phyloP scores from a whole-genome alignment of 2,329 filamentous ascomycete species.

The Dothideomycetes sp. region DNA sequence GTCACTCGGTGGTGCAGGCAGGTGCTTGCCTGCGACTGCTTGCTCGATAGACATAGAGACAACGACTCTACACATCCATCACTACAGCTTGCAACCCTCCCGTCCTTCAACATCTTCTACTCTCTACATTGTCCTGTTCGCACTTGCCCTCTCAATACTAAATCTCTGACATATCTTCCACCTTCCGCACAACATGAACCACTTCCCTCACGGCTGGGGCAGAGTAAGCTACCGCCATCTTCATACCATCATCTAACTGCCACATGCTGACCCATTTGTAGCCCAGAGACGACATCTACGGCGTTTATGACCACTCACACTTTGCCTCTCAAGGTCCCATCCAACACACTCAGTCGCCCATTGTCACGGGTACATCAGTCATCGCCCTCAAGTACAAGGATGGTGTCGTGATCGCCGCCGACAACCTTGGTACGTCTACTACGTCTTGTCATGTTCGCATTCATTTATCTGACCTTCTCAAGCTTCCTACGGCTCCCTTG shows the following conservation, averaged over 20 bases:
- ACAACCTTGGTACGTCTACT: constrained; percentile 72
- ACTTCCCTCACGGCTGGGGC: constrained; percentile 57
- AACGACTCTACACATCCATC: no score
- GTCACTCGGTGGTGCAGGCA: no score
- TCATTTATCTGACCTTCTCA: constrained; percentile 13
- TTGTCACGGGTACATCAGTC: constrained; percentile 95
- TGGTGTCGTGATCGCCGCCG: constrained; percentile 91
- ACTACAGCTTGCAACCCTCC: no score
- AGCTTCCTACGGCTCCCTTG: constrained; percentile 94
- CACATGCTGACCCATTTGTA: constrained; percentile 38
- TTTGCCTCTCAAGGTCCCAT: constrained; percentile 59
- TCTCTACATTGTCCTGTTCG: no score
- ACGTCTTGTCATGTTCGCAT: background rate
- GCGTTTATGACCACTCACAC: constrained; percentile 80
- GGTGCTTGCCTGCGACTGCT: no score
- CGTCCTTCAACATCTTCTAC: no score
- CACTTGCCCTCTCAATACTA: background rate
- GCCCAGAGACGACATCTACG: constrained; percentile 97
- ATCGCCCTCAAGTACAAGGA: constrained; percentile 92
- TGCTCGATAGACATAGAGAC: no score
- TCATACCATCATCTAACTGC: constrained; percentile 22
- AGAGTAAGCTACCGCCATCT: constrained; percentile 40
- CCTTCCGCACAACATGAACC: constrained; percentile 46
- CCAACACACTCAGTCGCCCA: constrained; percentile 81
- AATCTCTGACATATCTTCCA: background rate